Evolutionary conservation across 2,329 filamentous ascomycete genomes (phyloP).

Genomic region (Aureobasidium sp.): DNA sequence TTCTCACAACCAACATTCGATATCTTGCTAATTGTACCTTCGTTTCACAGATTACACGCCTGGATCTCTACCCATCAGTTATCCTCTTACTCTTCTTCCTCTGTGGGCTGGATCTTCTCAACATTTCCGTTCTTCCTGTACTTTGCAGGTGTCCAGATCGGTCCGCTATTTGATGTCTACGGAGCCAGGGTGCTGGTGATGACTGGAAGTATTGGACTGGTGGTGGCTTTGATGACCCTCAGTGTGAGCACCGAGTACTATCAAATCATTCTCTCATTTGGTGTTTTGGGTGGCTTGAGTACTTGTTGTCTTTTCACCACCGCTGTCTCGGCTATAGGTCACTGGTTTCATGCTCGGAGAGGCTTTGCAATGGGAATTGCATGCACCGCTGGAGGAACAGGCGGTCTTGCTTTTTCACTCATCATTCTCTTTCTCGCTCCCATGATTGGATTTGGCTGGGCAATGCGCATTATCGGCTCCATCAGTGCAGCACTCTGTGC

Average conservation of each 20-base stretch:
- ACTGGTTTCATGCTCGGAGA: conserved; percentile 69
- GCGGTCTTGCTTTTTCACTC: conserved; percentile 41
- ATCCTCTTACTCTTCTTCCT: conserved; percentile 18
- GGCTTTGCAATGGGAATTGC: conserved; percentile 76
- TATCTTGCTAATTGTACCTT: no score
- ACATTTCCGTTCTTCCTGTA: conserved; percentile 26
- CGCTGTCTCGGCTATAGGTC: conserved; percentile 67
- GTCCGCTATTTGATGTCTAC: conserved; percentile 34
- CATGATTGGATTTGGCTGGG: conserved; percentile 39
- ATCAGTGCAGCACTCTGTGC: conserved; percentile 33
- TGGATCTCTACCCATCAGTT: conserved; percentile 24
- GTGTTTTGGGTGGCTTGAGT: conserved; percentile 64
- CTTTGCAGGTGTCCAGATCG: conserved; percentile 24
- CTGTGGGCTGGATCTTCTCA: conserved; percentile 25
- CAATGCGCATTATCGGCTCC: conserved; percentile 39
- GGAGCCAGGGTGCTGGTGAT: conserved; percentile 61
- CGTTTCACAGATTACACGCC: conserved; percentile 3
- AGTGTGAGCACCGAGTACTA: conserved; percentile 59
- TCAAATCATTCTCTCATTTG: conserved; percentile 75
- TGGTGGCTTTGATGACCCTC: conserved; percentile 31
- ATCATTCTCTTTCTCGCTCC: conserved; percentile 37
- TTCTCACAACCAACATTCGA: no score
- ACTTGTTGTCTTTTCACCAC: conserved; percentile 77
- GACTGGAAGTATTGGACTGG: conserved; percentile 56
- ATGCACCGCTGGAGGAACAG: conserved; percentile 54